Conservation (phyloP, 1,139 yeast genomes). For the Yamadazyma songkhlaensis region DNA sequence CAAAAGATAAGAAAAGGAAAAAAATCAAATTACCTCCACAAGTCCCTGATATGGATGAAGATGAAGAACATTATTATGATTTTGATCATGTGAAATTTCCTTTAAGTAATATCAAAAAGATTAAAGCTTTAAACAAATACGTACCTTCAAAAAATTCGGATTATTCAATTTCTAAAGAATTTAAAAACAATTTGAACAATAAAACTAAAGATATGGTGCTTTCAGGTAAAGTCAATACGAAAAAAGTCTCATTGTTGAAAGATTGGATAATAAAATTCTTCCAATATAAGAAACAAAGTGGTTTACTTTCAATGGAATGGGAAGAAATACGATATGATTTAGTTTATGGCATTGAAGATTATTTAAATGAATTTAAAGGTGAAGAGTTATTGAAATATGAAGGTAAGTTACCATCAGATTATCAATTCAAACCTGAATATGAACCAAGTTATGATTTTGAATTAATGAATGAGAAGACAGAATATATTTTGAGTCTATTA, state of each 20-base stretch:
- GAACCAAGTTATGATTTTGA: constrained; percentile 38
- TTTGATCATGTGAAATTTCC: constrained; percentile 6
- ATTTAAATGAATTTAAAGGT: constrained; percentile 35
- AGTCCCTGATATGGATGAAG: neutral
- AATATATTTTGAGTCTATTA: constrained; percentile 27
- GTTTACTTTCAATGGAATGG: constrained; percentile 45
- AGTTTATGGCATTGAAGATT: constrained; percentile 35
- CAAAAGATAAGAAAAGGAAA: constrained; percentile 12
- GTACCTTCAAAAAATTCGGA: neutral
- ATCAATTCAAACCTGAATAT: constrained; percentile 17
- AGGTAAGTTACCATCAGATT: neutral
- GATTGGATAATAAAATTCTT: constrained; percentile 38
- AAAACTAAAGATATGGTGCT: constrained; percentile 1
- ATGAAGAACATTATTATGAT: constrained; percentile 5
- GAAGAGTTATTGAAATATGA: constrained; percentile 14
- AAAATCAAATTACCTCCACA: neutral
- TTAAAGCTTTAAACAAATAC: constrained; percentile 1
- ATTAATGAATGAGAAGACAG: constrained; percentile 29
- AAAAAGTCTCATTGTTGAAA: constrained; percentile 26
- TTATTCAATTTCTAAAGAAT: constrained; percentile 2
- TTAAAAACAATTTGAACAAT: constrained; percentile 1
- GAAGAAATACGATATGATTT: constrained; percentile 43
- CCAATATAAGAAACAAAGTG: constrained; percentile 39
- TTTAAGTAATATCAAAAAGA: constrained; percentile 1
- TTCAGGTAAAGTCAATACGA: constrained; percentile 9